Conservation (phyloP, 768 basidiomycete species). For the Suillus decipiens region DNA sequence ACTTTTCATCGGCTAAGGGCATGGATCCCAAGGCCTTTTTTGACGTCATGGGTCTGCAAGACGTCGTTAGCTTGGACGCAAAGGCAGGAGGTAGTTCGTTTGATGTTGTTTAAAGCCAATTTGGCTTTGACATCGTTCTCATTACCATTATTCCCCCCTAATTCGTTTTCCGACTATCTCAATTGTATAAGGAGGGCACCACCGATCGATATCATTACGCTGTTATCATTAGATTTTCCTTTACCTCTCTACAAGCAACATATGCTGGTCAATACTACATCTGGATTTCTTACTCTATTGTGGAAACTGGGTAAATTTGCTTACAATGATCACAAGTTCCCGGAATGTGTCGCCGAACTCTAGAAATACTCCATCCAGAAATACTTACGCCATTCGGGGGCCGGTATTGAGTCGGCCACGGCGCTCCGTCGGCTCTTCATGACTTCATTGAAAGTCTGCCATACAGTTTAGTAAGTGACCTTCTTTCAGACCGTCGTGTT, state of each 20-base stretch:
- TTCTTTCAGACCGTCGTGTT: background rate
- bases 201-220: conserved; percentile 17
- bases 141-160: background rate
- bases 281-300: background rate
- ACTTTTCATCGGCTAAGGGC: conserved; percentile 57
- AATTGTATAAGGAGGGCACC: conserved; percentile 21
- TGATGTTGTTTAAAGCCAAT: conserved; percentile 41
- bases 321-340: background rate
- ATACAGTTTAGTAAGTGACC: background rate
- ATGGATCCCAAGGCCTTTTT: conserved; percentile 83
- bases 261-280: conserved; percentile 21
- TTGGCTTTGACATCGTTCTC: background rate
- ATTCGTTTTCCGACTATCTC: background rate
- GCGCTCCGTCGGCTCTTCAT: conserved; percentile 14
- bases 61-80: conserved; percentile 55
- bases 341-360: background rate
- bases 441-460: background rate
- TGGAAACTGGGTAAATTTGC: background rate
- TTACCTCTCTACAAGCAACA: conserved; percentile 19
- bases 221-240: conserved; percentile 23
- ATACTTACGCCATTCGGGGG: too few relatives aligned
- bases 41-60: conserved; percentile 68
- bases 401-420: conserved; percentile 10
- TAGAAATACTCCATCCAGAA: background rate
- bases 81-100: conserved; percentile 63